Conservation (phyloP, 371 early-diverging fungal species). For the Apophysomyces variabilis region DNA sequence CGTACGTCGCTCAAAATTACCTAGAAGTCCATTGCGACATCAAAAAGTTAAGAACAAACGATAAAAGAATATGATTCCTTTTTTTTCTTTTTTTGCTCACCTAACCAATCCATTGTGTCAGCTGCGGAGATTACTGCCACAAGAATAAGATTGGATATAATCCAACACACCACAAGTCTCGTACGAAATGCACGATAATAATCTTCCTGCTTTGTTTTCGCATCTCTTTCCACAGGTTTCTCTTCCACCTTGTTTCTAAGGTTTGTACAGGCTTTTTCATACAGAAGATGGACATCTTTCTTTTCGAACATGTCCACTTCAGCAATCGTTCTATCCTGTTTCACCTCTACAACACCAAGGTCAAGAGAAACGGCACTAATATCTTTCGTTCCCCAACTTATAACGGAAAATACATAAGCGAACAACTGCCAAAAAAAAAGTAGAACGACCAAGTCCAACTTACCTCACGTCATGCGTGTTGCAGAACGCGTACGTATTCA, state of each 20-base stretch:
- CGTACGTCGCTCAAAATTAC: slow-evolving; percentile 30
- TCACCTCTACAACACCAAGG: slow-evolving; percentile 54
- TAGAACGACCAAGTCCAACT: not conserved
- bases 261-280: slow-evolving; percentile 66
- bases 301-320: slow-evolving; percentile 68
- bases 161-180: slow-evolving; percentile 81
- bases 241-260: not conserved
- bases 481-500: slow-evolving; percentile 93
- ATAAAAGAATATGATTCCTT: not conserved
- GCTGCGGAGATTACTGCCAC: slow-evolving; percentile 59
- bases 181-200: slow-evolving; percentile 88
- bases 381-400: slow-evolving; percentile 93
- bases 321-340: slow-evolving; percentile 43
- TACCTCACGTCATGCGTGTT: slow-evolving; percentile 88
- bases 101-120: slow-evolving; percentile 30
- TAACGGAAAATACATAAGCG: not conserved
- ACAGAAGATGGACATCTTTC: slow-evolving; percentile 68
- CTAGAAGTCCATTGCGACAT: not conserved
- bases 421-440: not conserved
- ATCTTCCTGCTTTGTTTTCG: slow-evolving; percentile 85
- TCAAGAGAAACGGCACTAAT: slow-evolving; percentile 55
- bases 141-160: slow-evolving; percentile 78
- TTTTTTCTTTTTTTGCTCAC: slow-evolving; percentile 4
- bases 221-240: slow-evolving; percentile 57
- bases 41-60: not conserved